A percentile compares a stretch with the other conserved stretches of the same genome.
Evolutionary conservation across 169 alveolate species (phyloP).

Genomic region (Miamiensis avidus): DNA sequence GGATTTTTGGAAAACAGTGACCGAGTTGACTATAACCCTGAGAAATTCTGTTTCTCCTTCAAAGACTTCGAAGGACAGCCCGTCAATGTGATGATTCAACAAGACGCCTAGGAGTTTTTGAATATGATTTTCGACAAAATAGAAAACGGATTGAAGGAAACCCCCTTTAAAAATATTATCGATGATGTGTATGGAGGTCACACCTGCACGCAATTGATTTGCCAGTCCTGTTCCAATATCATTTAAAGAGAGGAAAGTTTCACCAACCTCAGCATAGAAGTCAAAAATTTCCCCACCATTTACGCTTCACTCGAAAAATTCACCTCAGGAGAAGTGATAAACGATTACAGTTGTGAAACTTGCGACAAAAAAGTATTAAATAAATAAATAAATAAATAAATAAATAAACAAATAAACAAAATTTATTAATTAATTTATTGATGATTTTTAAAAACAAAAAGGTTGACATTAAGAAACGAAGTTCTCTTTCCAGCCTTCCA

Average conservation of each 20-base stretch:
- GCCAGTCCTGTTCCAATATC: slow-evolving; percentile 62
- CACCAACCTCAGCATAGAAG: slow-evolving; percentile 75
- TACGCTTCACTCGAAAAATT: slow-evolving; percentile 73
- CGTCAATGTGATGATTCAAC: slow-evolving; percentile 65
- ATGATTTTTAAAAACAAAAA: neutral
- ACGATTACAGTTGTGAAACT: slow-evolving; percentile 77
- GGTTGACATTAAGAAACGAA: slow-evolving; percentile 72
- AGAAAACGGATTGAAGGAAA: slow-evolving; percentile 70
- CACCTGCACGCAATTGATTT: slow-evolving; percentile 60
- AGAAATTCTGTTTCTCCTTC: slow-evolving; percentile 70
- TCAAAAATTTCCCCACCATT: slow-evolving; percentile 72
- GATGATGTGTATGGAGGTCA: slow-evolving; percentile 80
- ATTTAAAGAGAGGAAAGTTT: slow-evolving; percentile 73
- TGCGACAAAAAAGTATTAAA: slow-evolving; percentile 62
- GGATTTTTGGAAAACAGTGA: slow-evolving; percentile 74
- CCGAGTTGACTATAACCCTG: slow-evolving; percentile 75
- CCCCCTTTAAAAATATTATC: slow-evolving; percentile 65
- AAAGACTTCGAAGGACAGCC: slow-evolving; percentile 84
- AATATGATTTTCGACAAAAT: slow-evolving; percentile 77
- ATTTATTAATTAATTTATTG: too few species aligned
- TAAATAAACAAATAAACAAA: neutral
- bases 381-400: too few species aligned
- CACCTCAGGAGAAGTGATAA: slow-evolving; percentile 69
- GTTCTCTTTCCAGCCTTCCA: slow-evolving; percentile 66
- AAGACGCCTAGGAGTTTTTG: slow-evolving; percentile 84